phyloP scores from a whole-genome alignment of 2,329 filamentous ascomycete genomes.

The Aureobasidium namibiae region DNA sequence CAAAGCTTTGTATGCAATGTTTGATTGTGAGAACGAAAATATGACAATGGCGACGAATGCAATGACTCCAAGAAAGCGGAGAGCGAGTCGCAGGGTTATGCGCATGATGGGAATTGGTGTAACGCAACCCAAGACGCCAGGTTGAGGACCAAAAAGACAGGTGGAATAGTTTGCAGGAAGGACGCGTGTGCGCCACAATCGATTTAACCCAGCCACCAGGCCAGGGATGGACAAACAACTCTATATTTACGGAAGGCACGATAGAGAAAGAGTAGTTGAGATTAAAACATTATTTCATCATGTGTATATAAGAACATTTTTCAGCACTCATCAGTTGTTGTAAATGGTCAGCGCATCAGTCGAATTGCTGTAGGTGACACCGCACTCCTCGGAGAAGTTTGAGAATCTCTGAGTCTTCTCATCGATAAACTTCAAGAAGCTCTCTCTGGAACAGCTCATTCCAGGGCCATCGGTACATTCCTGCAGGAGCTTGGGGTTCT shows the following conservation, averaged over 20 bases:
- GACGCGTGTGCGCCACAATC: slow-evolving; percentile 1
- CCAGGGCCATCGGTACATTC: slow-evolving; percentile 43
- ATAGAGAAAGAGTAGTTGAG: not conserved
- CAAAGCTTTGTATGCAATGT: not conserved
- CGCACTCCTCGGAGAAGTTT: slow-evolving; percentile 35
- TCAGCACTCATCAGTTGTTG: not conserved
- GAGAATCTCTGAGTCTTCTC: slow-evolving; percentile 36
- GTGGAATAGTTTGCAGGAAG: not conserved
- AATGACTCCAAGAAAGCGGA: not conserved
- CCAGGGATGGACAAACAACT: not conserved
- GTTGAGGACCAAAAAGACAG: not conserved
- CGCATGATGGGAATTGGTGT: not conserved
- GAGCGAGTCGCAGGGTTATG: not conserved
- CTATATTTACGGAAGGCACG: not conserved
- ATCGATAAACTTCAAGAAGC: slow-evolving; percentile 37
- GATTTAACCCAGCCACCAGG: not conserved
- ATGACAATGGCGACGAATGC: not conserved
- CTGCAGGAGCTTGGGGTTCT: slow-evolving; percentile 40
- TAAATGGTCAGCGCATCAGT: slow-evolving; percentile 33
- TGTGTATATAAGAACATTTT: not conserved
- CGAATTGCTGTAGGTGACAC: slow-evolving; percentile 35
- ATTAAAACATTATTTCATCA: slow-evolving; percentile 9
- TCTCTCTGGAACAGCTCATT: slow-evolving; percentile 39
- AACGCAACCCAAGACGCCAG: not conserved
- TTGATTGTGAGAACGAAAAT: not conserved